Conservation (phyloP, 257 asterid species). For the Solanum peruvianum region DNA sequence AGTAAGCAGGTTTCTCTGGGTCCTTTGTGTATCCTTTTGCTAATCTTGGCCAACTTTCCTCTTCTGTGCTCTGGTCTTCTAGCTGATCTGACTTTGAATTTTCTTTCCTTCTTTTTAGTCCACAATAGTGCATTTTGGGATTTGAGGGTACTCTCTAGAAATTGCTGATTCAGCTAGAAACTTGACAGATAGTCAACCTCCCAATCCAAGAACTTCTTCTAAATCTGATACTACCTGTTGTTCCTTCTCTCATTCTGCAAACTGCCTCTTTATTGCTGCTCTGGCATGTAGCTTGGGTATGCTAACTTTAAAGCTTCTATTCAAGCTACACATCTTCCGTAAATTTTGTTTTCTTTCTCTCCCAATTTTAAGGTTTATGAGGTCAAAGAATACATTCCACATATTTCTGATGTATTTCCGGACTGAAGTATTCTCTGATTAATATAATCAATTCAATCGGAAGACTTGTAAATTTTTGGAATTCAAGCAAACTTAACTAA, state of each 20-base stretch:
- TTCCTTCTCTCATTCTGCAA: background rate
- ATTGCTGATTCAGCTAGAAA: background rate
- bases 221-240: background rate
- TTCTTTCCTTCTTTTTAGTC: background rate
- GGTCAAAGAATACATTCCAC: background rate
- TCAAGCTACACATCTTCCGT: background rate
- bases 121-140: background rate
- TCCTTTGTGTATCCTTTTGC: background rate
- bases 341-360: background rate
- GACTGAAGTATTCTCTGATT: background rate
- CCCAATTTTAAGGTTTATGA: background rate
- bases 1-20: background rate
- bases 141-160: background rate
- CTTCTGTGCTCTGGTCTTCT: background rate
- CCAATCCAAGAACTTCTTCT: background rate
- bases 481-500: background rate
- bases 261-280: background rate
- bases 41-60: background rate
- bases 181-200: background rate
- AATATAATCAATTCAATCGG: background rate
- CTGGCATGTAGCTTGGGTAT: background rate
- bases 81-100: background rate
- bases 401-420: background rate
- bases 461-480: background rate
- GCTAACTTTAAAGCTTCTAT: background rate